These are phyloP conservation scores for Bruguiera parviflora DNA, from an alignment of 345 rosid species.

Conservation along the genomic window DNA sequence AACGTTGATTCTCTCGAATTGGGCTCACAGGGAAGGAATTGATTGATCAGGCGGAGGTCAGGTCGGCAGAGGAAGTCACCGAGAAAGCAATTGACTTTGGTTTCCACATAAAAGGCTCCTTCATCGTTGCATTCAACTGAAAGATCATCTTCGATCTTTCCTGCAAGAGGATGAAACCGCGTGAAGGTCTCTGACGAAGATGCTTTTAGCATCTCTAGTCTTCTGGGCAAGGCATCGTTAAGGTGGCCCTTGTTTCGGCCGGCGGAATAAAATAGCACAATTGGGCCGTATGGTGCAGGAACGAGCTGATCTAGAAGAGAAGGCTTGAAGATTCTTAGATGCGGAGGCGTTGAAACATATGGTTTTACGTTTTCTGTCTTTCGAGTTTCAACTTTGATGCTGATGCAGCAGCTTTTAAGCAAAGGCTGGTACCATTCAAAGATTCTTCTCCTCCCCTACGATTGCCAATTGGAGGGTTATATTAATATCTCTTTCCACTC, in stretches of 20 bases:
- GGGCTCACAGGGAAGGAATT: conserved; percentile 12
- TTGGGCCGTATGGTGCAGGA: conserved; percentile 23
- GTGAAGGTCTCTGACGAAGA: conserved; percentile 17
- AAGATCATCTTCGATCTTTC: conserved; percentile 17
- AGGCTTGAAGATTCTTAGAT: conserved; percentile 30
- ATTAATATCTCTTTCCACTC: too few species aligned
- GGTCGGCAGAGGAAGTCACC: conserved; percentile 18
- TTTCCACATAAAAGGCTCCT: conserved; percentile 20
- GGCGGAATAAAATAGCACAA: conserved; percentile 31
- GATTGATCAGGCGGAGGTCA: background rate
- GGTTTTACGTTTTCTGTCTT: conserved; percentile 27
- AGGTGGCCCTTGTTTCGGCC: background rate
- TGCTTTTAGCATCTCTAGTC: conserved; percentile 2
- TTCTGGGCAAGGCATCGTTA: background rate
- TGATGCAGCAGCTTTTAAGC: too few species aligned
- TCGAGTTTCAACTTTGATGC: background rate
- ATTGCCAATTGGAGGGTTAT: too few species aligned
- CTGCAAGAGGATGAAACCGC: conserved; percentile 19
- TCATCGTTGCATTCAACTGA: conserved; percentile 20
- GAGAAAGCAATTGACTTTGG: conserved; percentile 10
- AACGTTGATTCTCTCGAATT: conserved; percentile 13
- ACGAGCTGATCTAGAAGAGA: conserved; percentile 43
- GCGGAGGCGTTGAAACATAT: conserved; percentile 36
- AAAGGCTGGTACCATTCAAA: too few species aligned
- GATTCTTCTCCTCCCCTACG: too few species aligned